Conservation (phyloP, 2,329 filamentous ascomycete species). For the Claviceps digitariae region DNA sequence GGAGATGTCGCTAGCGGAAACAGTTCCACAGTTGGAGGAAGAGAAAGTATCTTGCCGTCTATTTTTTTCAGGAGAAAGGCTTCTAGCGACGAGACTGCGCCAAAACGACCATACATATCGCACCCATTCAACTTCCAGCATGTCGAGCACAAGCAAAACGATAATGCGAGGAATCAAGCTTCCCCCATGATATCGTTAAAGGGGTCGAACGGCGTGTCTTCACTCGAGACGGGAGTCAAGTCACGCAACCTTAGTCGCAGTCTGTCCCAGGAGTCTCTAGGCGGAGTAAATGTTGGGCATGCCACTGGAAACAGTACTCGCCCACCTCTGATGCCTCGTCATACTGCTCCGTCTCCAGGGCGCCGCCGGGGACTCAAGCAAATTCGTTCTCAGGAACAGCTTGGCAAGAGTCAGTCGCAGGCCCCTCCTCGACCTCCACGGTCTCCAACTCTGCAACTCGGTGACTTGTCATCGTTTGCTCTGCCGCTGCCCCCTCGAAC, state of each 20-base stretch:
- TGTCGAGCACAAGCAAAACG: constrained; percentile 42
- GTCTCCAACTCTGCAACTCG: constrained; percentile 27
- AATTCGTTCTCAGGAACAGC: constrained; percentile 35
- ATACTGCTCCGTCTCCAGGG: constrained; percentile 12
- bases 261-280: constrained; percentile 21
- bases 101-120: constrained; percentile 41
- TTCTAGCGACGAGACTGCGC: constrained; percentile 19
- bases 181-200: not conserved
- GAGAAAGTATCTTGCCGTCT: constrained; percentile 34
- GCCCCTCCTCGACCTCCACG: constrained; percentile 30
- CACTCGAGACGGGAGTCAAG: not conserved
- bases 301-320: not conserved
- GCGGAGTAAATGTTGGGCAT: not conserved
- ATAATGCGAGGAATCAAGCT: constrained; percentile 28
- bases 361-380: constrained; percentile 27
- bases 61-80: constrained; percentile 38
- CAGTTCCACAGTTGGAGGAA: constrained; percentile 15
- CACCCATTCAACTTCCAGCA: constrained; percentile 55
- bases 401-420: constrained; percentile 33
- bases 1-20: constrained; percentile 26
- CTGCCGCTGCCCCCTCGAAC: constrained; percentile 37
- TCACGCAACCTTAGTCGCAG: not conserved
- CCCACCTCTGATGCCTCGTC: constrained; percentile 9
- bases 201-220: not conserved
- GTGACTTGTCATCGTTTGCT: constrained; percentile 18